These are phyloP conservation scores for Sarocladium oryzae DNA, from an alignment of 2,329 filamentous ascomycete species.

Conservation along the genomic window DNA sequence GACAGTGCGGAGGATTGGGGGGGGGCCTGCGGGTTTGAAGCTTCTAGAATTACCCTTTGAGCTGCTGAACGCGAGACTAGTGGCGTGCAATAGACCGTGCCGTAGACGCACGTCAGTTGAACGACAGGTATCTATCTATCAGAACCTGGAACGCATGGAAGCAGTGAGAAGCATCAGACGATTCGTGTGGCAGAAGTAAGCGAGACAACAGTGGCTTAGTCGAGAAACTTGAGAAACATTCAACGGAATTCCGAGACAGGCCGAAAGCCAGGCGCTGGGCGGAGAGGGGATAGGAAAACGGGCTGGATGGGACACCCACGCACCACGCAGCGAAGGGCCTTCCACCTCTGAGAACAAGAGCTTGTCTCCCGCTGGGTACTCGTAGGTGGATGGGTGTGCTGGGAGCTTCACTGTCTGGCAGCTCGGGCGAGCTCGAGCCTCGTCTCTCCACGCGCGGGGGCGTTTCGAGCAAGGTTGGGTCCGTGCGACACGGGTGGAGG, in stretches of 20 bases:
- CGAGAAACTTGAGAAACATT: neutral
- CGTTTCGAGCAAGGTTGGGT: constrained; percentile 6
- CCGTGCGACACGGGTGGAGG: constrained; percentile 5
- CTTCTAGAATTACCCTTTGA: constrained; percentile 5
- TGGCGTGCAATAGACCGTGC: neutral
- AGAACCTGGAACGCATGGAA: constrained; percentile 4
- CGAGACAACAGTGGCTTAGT: neutral
- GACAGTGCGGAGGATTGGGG: neutral
- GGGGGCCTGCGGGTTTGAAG: neutral
- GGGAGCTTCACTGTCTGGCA: constrained; percentile 5
- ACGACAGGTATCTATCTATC: no score
- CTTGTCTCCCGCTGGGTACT: constrained; percentile 1
- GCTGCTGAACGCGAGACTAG: neutral
- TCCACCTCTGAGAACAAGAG: neutral
- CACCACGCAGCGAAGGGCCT: no score
- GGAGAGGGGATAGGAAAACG: neutral
- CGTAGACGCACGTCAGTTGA: neutral
- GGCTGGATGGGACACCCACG: no score
- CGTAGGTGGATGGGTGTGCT: neutral
- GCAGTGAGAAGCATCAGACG: constrained; percentile 6
- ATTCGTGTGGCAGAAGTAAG: neutral
- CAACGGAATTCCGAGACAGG: neutral
- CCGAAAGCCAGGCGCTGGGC: neutral
- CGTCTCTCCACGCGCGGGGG: neutral
- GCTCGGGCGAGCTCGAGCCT: neutral